Conservation (phyloP, 2,329 filamentous ascomycete genomes). For the Cercospora janseana region DNA sequence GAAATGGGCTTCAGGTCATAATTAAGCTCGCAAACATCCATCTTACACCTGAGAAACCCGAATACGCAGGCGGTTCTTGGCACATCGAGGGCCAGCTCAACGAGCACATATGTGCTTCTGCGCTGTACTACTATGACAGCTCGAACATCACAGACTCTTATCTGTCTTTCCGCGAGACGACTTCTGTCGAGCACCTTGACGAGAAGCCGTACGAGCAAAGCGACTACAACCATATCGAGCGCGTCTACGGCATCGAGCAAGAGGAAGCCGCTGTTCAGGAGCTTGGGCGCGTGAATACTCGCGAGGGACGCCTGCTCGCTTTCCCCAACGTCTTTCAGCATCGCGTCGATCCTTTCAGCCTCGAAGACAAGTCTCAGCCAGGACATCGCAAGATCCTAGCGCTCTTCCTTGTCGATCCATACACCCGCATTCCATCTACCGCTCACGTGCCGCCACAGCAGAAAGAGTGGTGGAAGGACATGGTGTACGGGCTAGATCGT, state of each 20-base stretch:
- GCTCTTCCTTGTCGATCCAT: slow-evolving; percentile 60
- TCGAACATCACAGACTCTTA: slow-evolving; percentile 58
- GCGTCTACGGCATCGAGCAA: slow-evolving; percentile 31
- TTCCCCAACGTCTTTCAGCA: slow-evolving; percentile 59
- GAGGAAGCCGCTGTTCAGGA: slow-evolving; percentile 41
- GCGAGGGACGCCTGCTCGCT: slow-evolving; percentile 51
- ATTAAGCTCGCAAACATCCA: slow-evolving; percentile 62
- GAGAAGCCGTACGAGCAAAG: slow-evolving; percentile 24
- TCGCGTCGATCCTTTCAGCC: slow-evolving; percentile 50
- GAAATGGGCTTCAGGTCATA: slow-evolving; percentile 58
- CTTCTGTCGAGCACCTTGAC: slow-evolving; percentile 9
- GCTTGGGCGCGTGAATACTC: slow-evolving; percentile 51
- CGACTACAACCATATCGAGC: slow-evolving; percentile 27
- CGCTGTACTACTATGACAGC: slow-evolving; percentile 61
- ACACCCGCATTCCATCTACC: slow-evolving; percentile 51
- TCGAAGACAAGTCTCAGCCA: slow-evolving; percentile 50
- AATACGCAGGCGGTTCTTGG: slow-evolving; percentile 55
- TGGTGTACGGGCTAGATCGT: slow-evolving; percentile 22
- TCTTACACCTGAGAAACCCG: slow-evolving; percentile 57
- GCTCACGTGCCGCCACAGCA: slow-evolving; percentile 54
- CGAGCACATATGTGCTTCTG: slow-evolving; percentile 63
- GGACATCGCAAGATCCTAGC: slow-evolving; percentile 59
- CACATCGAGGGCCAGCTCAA: slow-evolving; percentile 54
- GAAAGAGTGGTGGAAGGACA: slow-evolving; percentile 44
- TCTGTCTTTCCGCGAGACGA: slow-evolving; percentile 51